A percentile compares a stretch with the other conserved stretches of the same genome.
Conservation (phyloP, 2,329 filamentous ascomycete genomes). For the Talaromyces rugulosus region DNA sequence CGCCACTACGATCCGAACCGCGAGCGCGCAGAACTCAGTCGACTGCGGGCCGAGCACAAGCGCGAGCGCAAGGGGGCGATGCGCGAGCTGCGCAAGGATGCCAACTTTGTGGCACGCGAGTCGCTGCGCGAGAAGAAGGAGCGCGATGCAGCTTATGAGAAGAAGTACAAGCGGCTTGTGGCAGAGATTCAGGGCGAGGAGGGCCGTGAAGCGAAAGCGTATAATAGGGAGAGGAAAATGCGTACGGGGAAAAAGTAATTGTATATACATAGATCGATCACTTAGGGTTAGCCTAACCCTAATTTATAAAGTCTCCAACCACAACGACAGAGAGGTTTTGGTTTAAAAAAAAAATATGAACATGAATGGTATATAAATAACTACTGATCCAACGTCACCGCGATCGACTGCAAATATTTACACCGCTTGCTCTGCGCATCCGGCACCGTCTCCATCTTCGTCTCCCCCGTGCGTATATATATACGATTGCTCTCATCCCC, state of each 20-base stretch:
- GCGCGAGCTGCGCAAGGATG: slow-evolving; percentile 90
- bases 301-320: neutral
- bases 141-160: slow-evolving; percentile 88
- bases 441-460: slow-evolving; percentile 45
- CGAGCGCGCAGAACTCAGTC: slow-evolving; percentile 78
- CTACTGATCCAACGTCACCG: slow-evolving; percentile 7
- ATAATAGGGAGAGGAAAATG: slow-evolving; percentile 78
- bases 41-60: slow-evolving; percentile 87
- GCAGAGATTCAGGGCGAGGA: slow-evolving; percentile 96
- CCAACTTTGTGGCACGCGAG: slow-evolving; percentile 88
- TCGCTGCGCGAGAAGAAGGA: slow-evolving; percentile 89
- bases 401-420: slow-evolving; percentile 10
- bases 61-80: slow-evolving; percentile 91
- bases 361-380: neutral
- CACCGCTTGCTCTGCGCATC: slow-evolving; percentile 24
- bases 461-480: slow-evolving; percentile 41
- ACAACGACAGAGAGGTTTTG: neutral
- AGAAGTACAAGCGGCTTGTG: slow-evolving; percentile 87
- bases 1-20: slow-evolving; percentile 96
- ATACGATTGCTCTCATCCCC: slow-evolving; percentile 33
- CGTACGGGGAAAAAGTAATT: slow-evolving; percentile 60
- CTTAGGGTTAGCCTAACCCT: neutral
- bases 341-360: too few relatives aligned
- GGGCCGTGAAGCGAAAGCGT: slow-evolving; percentile 77
- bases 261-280: neutral